A percentile compares a stretch with the other conserved stretches of the same genome.
Evolutionary conservation across 2,329 filamentous ascomycete species (phyloP).

Genomic region (Pestalotiopsis fici): DNA sequence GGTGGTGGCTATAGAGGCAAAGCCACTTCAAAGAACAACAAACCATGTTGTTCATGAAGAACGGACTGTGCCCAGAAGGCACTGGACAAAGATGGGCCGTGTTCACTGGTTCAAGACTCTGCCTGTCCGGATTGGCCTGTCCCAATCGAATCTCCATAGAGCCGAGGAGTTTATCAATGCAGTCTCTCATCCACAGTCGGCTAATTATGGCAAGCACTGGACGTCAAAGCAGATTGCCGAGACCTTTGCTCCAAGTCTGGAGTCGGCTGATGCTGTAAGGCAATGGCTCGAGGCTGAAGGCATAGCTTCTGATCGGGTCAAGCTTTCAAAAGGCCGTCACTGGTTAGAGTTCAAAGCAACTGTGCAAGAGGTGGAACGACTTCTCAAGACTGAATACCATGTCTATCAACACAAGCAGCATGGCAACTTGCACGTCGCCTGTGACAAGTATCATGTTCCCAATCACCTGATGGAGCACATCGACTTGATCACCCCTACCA

Average conservation of each 20-base stretch:
- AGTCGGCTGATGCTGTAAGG: constrained; percentile 50
- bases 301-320: constrained; percentile 46
- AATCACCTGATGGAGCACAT: constrained; percentile 35
- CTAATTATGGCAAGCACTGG: constrained; percentile 49
- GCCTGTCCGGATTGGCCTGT: constrained; percentile 43
- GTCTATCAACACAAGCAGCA: constrained; percentile 43
- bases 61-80: constrained; percentile 19
- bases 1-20: constrained; percentile 26
- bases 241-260: constrained; percentile 41
- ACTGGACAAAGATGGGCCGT: constrained; percentile 24
- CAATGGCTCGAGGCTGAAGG: constrained; percentile 56
- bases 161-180: constrained; percentile 43
- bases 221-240: constrained; percentile 40
- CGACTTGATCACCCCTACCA: constrained; percentile 42
- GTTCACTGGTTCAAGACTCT: constrained; percentile 24
- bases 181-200: constrained; percentile 44
- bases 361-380: constrained; percentile 50
- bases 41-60: constrained; percentile 33
- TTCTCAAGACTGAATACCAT: constrained; percentile 55
- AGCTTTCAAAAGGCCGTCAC: constrained; percentile 49
- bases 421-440: constrained; percentile 37
- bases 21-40: constrained; percentile 14
- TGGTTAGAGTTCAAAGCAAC: constrained; percentile 59
- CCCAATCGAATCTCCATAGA: constrained; percentile 46
- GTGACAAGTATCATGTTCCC: constrained; percentile 42